These are phyloP conservation scores for Phanerodontia chrysosporium DNA, from an alignment of 768 basidiomycete genomes.

Conservation along the genomic window DNA sequence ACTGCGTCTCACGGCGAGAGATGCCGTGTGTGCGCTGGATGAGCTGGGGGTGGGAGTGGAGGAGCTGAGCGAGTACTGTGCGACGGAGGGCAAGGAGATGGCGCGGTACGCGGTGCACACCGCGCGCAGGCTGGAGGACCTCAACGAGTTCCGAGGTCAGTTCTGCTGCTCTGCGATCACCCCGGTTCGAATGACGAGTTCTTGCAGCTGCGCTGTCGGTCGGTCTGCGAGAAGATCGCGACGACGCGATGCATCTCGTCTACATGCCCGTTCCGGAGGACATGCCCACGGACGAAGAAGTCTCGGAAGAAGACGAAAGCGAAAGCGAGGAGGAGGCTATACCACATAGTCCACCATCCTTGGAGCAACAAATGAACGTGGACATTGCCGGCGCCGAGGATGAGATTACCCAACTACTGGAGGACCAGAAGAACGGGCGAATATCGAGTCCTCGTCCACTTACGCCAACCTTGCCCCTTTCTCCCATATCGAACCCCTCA, in stretches of 20 bases:
- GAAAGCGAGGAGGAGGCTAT: slow-evolving; percentile 20
- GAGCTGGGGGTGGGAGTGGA: slow-evolving; percentile 70
- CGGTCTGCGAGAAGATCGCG: slow-evolving; percentile 50
- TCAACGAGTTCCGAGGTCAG: slow-evolving; percentile 70
- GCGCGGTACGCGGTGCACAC: slow-evolving; percentile 64
- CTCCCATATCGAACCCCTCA: slow-evolving; percentile 54
- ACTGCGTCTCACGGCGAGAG: slow-evolving; percentile 48
- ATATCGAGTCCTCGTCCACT: slow-evolving; percentile 18
- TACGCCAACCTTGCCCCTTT: slow-evolving; percentile 46
- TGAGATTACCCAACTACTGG: neutral
- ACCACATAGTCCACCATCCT: neutral
- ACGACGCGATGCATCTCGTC: slow-evolving; percentile 52
- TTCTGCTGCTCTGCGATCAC: slow-evolving; percentile 23
- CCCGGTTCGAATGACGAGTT: slow-evolving; percentile 24
- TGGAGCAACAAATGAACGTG: slow-evolving; percentile 6
- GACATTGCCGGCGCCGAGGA: slow-evolving; percentile 10
- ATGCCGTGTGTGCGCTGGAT: slow-evolving; percentile 63
- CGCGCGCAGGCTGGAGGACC: slow-evolving; percentile 62
- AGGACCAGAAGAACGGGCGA: neutral
- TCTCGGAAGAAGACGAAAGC: slow-evolving; percentile 29
- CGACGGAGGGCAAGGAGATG: slow-evolving; percentile 66
- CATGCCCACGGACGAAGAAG: slow-evolving; percentile 26
- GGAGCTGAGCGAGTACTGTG: slow-evolving; percentile 64
- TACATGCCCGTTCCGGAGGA: slow-evolving; percentile 30
- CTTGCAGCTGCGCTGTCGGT: slow-evolving; percentile 53